Base-by-base conservation (phyloP, 169 alveolate species). In the Toxoplasma gondii region DNA sequence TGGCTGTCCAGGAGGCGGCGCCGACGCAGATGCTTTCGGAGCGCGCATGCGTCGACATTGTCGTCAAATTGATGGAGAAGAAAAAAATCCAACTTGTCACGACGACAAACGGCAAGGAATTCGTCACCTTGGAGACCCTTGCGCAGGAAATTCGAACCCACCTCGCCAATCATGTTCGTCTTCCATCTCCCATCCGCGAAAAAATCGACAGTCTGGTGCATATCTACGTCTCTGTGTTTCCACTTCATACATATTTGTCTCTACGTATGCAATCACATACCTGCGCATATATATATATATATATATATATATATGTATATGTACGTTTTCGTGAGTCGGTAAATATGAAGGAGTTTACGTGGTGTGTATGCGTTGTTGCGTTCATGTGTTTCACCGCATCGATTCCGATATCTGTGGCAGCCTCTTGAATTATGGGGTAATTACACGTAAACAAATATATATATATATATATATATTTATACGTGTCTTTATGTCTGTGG, bases 21-120 rank as follows among this genome's bases (percentile, higher is more conserved):
- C 93, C 64, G 54, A 78, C 58, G 86, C 87, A 67, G 92, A 54
- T 41, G 27, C 91, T 92, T 34, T 69, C 91, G 29, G 95, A 92
- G 80, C 19, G 95, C 67, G 38, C 88, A n/a, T 92, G 95, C 70
- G 74, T 92, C n/a, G 95, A 93, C 44, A 54, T 83, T 53, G 43
- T 83, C 43, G 53, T 53, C 38, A 27, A 24, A 67, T 49, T 83
- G 74, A 54, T 45, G 81, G 69, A 93, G 58, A 80, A 39, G 83
- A 87, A 93, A 83, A 87, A 38, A 24, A 24, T 91, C 29, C 78
- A 41, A 16, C 45, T 91, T 44, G 41, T 91, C 24, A 29, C 82
- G 27, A 64, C 78, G 87, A 83, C 86, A 41, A 88, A 93, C 64
- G 95, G 93, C 49, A 92, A 44, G 34, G 95, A 86, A 49, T 92